A percentile compares a stretch with the other conserved stretches of the same genome.
phyloP scores from a whole-genome alignment of 164 flowering plant species.

The Umbellularia californica region DNA sequence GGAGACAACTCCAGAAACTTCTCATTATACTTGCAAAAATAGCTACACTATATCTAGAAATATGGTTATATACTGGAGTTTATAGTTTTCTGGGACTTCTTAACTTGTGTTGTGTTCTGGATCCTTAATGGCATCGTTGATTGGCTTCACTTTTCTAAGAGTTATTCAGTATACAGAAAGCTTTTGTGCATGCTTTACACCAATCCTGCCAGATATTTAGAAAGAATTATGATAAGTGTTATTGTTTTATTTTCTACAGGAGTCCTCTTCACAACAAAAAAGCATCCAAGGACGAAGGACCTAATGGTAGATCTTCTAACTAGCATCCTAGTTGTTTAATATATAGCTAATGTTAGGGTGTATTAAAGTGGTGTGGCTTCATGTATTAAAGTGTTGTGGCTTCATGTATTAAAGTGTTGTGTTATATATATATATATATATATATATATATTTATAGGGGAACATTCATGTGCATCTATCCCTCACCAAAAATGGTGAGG shows the following conservation, averaged over 20 bases:
- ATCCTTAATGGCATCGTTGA: not conserved
- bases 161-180: not conserved
- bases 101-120: not conserved
- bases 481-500: no score
- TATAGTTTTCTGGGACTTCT: not conserved
- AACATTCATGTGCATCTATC: not conserved
- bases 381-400: no score
- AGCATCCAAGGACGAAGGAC: constrained; percentile 90
- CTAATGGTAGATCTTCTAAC: constrained; percentile 41
- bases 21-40: not conserved
- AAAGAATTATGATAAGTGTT: not conserved
- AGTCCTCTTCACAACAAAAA: constrained; percentile 80
- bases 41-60: not conserved
- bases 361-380: not conserved
- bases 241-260: constrained; percentile 33
- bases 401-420: no score
- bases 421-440: not conserved
- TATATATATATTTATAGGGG: no score
- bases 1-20: not conserved
- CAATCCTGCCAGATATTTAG: not conserved
- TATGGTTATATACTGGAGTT: not conserved
- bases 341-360: not conserved
- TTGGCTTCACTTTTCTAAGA: not conserved
- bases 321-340: not conserved
- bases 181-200: not conserved